Evolutionary conservation across 441 rosid genomes (phyloP), one percentile per base, ranked within the genome.

Genomic region (Syzygium malaccense): DNA sequence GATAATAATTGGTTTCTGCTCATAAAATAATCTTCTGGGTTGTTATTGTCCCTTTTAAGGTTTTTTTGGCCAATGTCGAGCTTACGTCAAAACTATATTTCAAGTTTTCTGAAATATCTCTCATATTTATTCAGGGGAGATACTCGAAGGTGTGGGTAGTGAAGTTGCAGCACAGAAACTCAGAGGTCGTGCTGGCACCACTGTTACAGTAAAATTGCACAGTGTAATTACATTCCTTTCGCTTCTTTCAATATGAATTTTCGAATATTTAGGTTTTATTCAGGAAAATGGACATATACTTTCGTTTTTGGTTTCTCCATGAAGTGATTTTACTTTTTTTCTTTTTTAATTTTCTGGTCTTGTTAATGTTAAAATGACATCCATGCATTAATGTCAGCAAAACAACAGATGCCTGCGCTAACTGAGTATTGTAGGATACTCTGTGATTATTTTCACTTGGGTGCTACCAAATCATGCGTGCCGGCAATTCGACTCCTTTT

Each of bases 101-200:
- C n/a, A 12, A 75, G n/a, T 37, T 12, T 41, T 41, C 85, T 51
- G 41, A 88, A 87, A 23, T 79, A 49, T 25, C 4, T 55, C 88
- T 71, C 68, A 48, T 91, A 87, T 57, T 49, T 86, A 86, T 87
- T 88, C 92, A 97, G 98, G 98, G 68, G 95, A 97, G 92, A 94
- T 88, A 88, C 92, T 97, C 86, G 95, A 94, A 90, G 98, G 96
- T 60, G 33, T 94, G 68, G 95, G 88, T 64, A 93, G 99, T 84
- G 99, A 96, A 94, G 93, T 92, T 45, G 99, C 98, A 86, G 98
- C 98, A 17, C 94, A 89, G 91, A 97, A 93, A 93, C 98, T 97
- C 83, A 95, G 99, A 93, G 99, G 99, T 88, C 92, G 90, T 86
- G 97, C 93, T 62, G 99, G 98, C 90, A 96, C 99, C 86, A 92